Base-by-base conservation (phyloP, 1,284 basidiomycete genomes). In the Porogramme epimiltina region DNA sequence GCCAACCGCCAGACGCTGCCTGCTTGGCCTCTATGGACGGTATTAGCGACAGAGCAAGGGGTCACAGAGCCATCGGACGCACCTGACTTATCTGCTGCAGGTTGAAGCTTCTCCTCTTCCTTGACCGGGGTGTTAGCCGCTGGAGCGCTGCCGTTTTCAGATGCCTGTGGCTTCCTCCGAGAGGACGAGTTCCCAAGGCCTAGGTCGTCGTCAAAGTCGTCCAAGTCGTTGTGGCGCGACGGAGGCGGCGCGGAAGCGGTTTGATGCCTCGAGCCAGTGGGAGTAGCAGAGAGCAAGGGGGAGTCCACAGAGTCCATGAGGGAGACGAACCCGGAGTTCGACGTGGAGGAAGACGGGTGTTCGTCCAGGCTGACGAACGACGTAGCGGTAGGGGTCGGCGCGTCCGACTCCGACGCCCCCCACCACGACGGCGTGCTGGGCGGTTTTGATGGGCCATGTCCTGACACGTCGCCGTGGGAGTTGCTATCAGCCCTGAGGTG, bases 291-390 rank as follows among this genome's bases (percentile, higher is more conserved):
- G 34, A 81, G 74, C 11, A 78, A 71, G 47, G 77, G 71, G 42
- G 73, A 77, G 62, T 93, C 90, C 89, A 95, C 94, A 6, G 73
- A 77, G 62, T 93, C 90, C 89, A 95, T 94, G 8, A 92, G 76
- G n/a, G 91, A 94, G 39, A 95, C 80, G 60, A 96, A 93, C 3
- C 86, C 87, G 20, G 82, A 81, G 4, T 76, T 72, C 11, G 80
- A 74, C 20, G 72, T 49, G 19, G 47, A 45, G 18, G 56, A 55
- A 9, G 58, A 62, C 1, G 70, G 66, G 37, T 64, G 65, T 52
- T 74, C 72, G 43, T 78, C 76, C 2, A 81, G 72, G 43, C 74
- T 75, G 63, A 80, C 69, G 67, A 91, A 91, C 2, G 78, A 77
- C 16, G 86, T 61, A 6, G 82, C 82, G 10, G 84, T 89, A 9